phyloP scores from a whole-genome alignment of 495 filamentous ascomycete genomes.

The Chaetomidium leptoderma region DNA sequence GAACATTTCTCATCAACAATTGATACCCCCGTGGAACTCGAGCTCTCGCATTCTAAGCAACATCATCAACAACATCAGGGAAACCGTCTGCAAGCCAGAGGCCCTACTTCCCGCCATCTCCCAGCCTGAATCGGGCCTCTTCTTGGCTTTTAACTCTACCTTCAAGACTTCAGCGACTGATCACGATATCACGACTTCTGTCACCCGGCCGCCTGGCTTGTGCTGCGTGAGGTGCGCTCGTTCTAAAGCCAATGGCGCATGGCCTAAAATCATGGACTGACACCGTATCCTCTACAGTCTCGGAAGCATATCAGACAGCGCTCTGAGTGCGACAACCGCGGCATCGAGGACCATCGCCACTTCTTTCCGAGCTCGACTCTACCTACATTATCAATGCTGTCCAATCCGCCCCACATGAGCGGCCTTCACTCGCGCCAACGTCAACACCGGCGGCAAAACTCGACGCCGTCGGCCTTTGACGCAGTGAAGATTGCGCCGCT shows the following conservation, averaged over 20 bases:
- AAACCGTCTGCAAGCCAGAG: constrained; percentile 3
- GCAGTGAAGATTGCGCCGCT: constrained; percentile 59
- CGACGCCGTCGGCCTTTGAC: constrained; percentile 73
- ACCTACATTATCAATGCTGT: constrained; percentile 70
- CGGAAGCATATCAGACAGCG: constrained; percentile 47
- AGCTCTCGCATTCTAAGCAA: not conserved
- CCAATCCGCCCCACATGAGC: constrained; percentile 54
- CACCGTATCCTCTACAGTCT: constrained; percentile 40
- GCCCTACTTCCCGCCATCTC: not conserved
- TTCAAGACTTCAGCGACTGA: constrained; percentile 31
- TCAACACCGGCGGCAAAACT: constrained; percentile 83
- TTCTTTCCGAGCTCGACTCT: constrained; percentile 55
- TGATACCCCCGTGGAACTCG: not conserved
- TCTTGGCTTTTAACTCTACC: not conserved
- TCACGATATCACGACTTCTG: constrained; percentile 30
- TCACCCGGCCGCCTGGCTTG: constrained; percentile 66
- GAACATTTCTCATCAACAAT: not conserved
- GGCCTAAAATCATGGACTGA: constrained; percentile 14
- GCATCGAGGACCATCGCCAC: constrained; percentile 41
- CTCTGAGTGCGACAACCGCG: constrained; percentile 37
- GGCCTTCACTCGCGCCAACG: constrained; percentile 65
- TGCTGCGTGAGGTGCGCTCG: constrained; percentile 64
- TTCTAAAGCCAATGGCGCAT: not conserved
- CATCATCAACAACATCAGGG: not conserved
- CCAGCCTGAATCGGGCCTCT: constrained; percentile 20